Evolutionary conservation across 2,329 filamentous ascomycete species (phyloP), one percentile per base, ranked within the genome.

Genomic region (Rosellinia necatrix): DNA sequence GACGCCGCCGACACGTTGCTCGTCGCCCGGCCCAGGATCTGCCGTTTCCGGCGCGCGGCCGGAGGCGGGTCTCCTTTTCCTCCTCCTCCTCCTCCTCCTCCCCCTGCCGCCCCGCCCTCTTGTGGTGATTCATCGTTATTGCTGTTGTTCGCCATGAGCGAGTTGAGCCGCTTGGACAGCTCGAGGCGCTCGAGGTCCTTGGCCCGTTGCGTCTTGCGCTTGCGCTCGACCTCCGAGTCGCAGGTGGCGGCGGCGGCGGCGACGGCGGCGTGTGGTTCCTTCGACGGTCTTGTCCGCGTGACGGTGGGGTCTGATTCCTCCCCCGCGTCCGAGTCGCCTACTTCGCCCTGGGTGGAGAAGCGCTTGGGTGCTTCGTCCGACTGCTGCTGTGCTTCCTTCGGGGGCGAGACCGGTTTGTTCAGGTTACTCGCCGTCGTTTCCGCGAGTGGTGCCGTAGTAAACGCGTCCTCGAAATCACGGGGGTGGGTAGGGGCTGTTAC

Each of bases 1-100:
- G 80, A 83, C 4, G 74, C 74, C 1, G 77, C 78, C 2, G 82
- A 86, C 2, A 76, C 76, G 64, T 85, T 85, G 71, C 82, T 85
- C 24, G 81, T 70, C 3, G 81, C 84, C 9, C 84, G 80, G 4
- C 84, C 84, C 3, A 86, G 72, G 53, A 86, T 80, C 50, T 78
- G 75, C 9, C 81, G 78, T 48, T 76, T 72, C 13, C 72, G 69
- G 49, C 69, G 40, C 48, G 52, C n/a, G 61, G 38, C 30, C 9
- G 38, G 56, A 64, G 40, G 49, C 46, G 35, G 30, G 53, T 38
- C 22, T 55, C 53, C 25, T 60, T 63, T 30, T 58, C 59, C 19
- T 22, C 21, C 4, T 25, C 35, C n/a, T n/a, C n/a, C n/a, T n/a
- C n/a, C n/a, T n/a, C n/a, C n/a, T n/a, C n/a, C n/a, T n/a, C n/a